Evolutionary conservation across 192 early-diverging fungal species (phyloP), one percentile per base, ranked within the genome.

Genomic region (Backusella mclennaniae): DNA sequence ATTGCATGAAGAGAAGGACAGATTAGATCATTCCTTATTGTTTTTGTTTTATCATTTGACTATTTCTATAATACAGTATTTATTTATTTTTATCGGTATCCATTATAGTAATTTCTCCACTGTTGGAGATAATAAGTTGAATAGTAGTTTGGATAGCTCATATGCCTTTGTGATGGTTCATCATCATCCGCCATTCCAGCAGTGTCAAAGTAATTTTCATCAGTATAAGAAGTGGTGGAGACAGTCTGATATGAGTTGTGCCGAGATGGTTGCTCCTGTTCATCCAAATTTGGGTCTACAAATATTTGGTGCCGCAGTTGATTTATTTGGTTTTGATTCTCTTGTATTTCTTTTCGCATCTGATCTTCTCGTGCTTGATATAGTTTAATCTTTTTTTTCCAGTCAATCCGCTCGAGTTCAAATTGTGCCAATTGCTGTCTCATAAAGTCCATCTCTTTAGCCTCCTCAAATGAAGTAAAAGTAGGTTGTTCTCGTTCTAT

Each of bases 311-410:
- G 21, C 56, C 56, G 21, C 26, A 63, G 56, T 63, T 63, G 56
- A 63, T 63, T 63, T 12, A 63, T 63, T 63, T 63, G 56, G 11
- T 63, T 63, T 29, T 63, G 56, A 29, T 63, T 63, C 26, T 63
- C 23, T 11, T 63, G 56, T 23, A 63, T 63, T 63, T 63, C 56
- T 63, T 63, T 63, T 63, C 56, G 56, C 56, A 63, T 63, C 56
- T 63, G 56, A 63, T 63, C 56, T 29, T 63, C 56, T 63, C 56
- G 56, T 26, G 56, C 23, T 26, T 63, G 56, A 63, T 63, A 63
- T 23, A 29, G 3, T 11, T 63, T 63, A 4, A 63, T 63, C 4
- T 63, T 63, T 29, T 63, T 63, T 14, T 63, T 4, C 56, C 56
- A 63, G 6, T 63, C 56, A 29, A 29, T 9, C 9, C 56, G 21